Base-by-base conservation (phyloP, 805 yeast genomes). In the Candida namnaoensis region DNA sequence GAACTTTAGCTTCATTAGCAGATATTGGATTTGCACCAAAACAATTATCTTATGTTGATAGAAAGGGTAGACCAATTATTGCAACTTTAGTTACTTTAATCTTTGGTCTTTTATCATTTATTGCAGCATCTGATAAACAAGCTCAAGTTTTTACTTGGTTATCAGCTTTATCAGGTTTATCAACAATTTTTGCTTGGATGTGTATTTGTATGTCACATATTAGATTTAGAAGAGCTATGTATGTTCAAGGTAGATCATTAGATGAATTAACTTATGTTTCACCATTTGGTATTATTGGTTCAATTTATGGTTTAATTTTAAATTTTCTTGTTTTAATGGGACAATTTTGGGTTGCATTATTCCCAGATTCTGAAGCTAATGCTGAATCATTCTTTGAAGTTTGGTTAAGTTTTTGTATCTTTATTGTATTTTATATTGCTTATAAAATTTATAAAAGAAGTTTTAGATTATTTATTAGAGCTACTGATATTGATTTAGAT, bases 321-420 rank as follows among this genome's bases (percentile, higher is more conserved):
- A 72, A 78, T 54, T 44, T 69, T 39, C 60, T 80, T 46, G 79
- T 83, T 38, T 62, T 85, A 37, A 64, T 75, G 38, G 83, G 87
- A 34, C 86, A 82, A 57, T 83, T 85, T 68, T 84, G 90, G 90
- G 69, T 78, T 41, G 86, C 90, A 3, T 63, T 83, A 38, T 83
- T 68, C 68, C 52, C 61, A 32, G 77, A 77, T 10, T 67, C 42
- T 12, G 37, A 58, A 13, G 74, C 81, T 41, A 64, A 61, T 53
- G 82, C 83, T 8, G 50, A 58, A 35, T 60, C 50, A 34, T 84
- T 84, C 69, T 84, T 84, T 68, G 64, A 70, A 56, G 62, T 74
- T 19, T 83, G 79, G 60, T 65, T 84, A 52, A 74, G 84, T 25
- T 67, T 69, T 43, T 83, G 84, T 14, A 71, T 82, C 30, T 66